Conservation (phyloP, 2,329 filamentous ascomycete genomes). For the Stachybotrys echinatus region DNA sequence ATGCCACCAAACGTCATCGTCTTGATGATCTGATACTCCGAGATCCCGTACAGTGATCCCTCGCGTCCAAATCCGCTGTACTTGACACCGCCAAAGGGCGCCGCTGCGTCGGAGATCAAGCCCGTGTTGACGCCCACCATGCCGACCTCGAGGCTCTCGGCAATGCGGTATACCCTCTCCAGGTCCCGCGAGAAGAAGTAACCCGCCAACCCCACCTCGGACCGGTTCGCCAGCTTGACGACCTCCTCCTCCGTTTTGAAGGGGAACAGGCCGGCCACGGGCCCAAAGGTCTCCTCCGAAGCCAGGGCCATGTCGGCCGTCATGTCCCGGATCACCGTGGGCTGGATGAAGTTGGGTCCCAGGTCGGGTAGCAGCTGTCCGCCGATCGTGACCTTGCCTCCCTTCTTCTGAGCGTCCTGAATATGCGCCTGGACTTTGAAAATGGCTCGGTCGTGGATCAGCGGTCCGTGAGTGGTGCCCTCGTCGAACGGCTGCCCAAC, state of each 20-base stretch:
- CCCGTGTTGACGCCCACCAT: slow-evolving; percentile 87
- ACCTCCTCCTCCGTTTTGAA: slow-evolving; percentile 90
- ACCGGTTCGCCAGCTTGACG: slow-evolving; percentile 71
- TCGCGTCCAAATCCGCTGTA: slow-evolving; percentile 77
- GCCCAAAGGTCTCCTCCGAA: slow-evolving; percentile 90
- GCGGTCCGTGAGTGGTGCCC: slow-evolving; percentile 70
- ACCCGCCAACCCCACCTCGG: slow-evolving; percentile 83
- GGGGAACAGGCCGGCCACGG: slow-evolving; percentile 82
- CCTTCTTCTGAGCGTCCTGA: slow-evolving; percentile 70
- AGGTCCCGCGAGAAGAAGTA: slow-evolving; percentile 81
- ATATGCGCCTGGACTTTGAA: slow-evolving; percentile 77
- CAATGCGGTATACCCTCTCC: slow-evolving; percentile 54
- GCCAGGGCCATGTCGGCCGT: slow-evolving; percentile 79
- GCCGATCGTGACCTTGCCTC: slow-evolving; percentile 68
- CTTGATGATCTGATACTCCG: slow-evolving; percentile 73
- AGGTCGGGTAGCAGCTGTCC: slow-evolving; percentile 70
- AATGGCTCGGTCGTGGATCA: slow-evolving; percentile 81
- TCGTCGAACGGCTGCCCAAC: slow-evolving; percentile 70
- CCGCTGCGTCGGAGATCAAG: slow-evolving; percentile 51
- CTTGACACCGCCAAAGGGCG: slow-evolving; percentile 76
- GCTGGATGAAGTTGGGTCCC: slow-evolving; percentile 82
- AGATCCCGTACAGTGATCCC: slow-evolving; percentile 70
- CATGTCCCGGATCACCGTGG: slow-evolving; percentile 85
- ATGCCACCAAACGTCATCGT: slow-evolving; percentile 51
- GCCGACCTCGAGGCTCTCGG: slow-evolving; percentile 71